Conservation (phyloP, 2,329 filamentous ascomycete species). For the Dactylellina leptospora region DNA sequence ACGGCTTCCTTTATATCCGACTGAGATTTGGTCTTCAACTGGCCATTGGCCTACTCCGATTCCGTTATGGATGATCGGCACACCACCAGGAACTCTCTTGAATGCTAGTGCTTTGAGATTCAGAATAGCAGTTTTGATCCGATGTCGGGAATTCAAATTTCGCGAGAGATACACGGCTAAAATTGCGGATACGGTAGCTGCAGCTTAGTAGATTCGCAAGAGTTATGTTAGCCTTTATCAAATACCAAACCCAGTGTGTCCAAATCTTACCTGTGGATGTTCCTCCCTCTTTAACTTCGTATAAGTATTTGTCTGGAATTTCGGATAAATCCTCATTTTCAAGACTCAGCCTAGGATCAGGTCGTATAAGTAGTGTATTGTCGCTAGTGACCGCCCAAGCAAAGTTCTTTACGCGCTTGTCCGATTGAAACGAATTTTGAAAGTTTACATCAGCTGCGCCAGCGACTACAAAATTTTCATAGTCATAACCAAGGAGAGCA, state of each 20-base stretch:
- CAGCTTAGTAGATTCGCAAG: not conserved
- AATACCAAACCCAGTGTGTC: not conserved
- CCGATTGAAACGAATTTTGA: not conserved
- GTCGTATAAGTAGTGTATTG: not conserved
- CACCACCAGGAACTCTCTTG: not conserved
- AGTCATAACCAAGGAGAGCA: not conserved
- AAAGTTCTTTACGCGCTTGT: not conserved
- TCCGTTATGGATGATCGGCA: conserved; percentile 19
- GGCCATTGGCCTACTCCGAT: conserved; percentile 11
- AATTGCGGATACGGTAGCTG: conserved; percentile 2
- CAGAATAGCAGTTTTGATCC: not conserved
- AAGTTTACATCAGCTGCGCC: not conserved
- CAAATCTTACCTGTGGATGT: not conserved
- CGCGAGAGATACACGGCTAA: conserved; percentile 6
- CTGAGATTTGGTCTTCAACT: not conserved
- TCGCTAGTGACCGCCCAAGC: not conserved
- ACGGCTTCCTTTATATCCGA: not conserved
- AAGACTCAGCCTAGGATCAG: not conserved
- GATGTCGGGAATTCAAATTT: not conserved
- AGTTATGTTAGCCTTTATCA: not conserved
- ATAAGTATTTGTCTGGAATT: no score
- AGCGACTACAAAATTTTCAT: not conserved
- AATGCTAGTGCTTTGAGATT: not conserved
- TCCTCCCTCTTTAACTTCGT: not conserved
- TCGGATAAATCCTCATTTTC: not conserved